phyloP scores from a whole-genome alignment of 2,329 filamentous ascomycete genomes.

The Aureobasidium sp. region DNA sequence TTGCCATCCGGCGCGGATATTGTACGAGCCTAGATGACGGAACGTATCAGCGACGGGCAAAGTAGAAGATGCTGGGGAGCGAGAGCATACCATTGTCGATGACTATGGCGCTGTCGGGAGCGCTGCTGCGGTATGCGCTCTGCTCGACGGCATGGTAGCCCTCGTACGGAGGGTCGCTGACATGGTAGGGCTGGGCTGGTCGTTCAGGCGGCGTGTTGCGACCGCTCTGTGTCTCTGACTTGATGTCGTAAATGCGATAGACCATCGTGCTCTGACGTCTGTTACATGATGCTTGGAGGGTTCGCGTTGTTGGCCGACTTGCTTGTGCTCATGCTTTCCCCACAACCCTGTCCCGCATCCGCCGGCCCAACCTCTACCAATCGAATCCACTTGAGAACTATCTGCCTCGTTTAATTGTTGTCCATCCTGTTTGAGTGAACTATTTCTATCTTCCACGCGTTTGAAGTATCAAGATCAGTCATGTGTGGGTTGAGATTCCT shows the following conservation, averaged over 20 bases:
- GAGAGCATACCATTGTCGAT: conserved; percentile 80
- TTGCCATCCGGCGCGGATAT: conserved; percentile 90
- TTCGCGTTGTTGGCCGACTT: background rate
- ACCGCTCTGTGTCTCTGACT: background rate
- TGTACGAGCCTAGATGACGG: conserved; percentile 61
- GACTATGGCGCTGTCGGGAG: conserved; percentile 64
- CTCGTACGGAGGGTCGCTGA: conserved; percentile 53
- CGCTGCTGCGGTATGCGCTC: conserved; percentile 65
- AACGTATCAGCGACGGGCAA: background rate
- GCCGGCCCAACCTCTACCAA: background rate
- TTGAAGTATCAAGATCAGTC: background rate
- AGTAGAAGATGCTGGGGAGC: background rate
- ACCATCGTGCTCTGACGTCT: conserved; percentile 23
- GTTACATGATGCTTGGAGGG: background rate
- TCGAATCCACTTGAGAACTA: background rate
- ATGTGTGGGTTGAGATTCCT: background rate
- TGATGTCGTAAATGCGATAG: conserved; percentile 27
- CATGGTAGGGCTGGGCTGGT: conserved; percentile 39
- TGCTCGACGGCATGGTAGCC: conserved; percentile 50
- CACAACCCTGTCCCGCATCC: background rate
- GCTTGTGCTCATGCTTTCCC: background rate
- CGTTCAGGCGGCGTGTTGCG: conserved; percentile 41
- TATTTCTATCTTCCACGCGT: background rate
- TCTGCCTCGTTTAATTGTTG: background rate
- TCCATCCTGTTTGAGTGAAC: background rate